Evolutionary conservation across 805 yeast genomes (phyloP), one percentile per base, ranked within the genome.

Genomic region (Cyberlindnera amylophila): DNA sequence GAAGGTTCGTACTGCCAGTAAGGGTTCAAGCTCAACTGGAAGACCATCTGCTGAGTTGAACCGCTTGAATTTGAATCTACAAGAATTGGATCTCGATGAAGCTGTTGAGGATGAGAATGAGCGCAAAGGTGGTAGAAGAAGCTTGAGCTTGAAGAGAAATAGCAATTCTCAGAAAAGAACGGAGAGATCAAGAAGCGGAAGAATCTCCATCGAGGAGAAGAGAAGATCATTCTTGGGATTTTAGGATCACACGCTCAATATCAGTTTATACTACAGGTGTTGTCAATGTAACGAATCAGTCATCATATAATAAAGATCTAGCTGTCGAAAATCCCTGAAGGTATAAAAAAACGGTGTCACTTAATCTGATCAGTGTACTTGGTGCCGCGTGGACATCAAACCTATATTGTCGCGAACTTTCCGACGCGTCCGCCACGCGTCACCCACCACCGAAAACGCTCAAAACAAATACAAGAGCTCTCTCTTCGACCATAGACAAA

Each of bases 211-310:
- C 24, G 31, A 45, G 24, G 38, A 26, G 23, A 44, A 43, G 28
- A 50, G 50, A 23, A 38, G 39, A 26, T 52, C 55, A n/a, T 52
- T 45, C 34, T 31, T 52, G 12, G 55, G 55, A 5, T 44, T 52
- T 26, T 51, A 9, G 17, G 24, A 21, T n/a, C n/a, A n/a, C n/a
- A n/a, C n/a, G n/a, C 24, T 21, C 24, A 21, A 21, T 21, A 6
- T 9, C 9, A 9, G 24, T 21, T 9, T 21, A 6, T 21, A 21
- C 6, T 21, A 21, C 24, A 21, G 24, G 9, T 6, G 24, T 9
- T 21, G 24, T 6, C 24, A 21, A 6, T 21, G 9, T 21, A 21
- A 21, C 24, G 6, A 21, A 21, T 21, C 24, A 21, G 9, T 21
- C 24, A 9, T 21, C 24, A 21, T 21, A 21, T 21, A 21, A 9